Evolutionary conservation across 352 stramenopile genomes (phyloP), one percentile per base, ranked within the genome.

Genomic region (Pythium sukuiense): DNA sequence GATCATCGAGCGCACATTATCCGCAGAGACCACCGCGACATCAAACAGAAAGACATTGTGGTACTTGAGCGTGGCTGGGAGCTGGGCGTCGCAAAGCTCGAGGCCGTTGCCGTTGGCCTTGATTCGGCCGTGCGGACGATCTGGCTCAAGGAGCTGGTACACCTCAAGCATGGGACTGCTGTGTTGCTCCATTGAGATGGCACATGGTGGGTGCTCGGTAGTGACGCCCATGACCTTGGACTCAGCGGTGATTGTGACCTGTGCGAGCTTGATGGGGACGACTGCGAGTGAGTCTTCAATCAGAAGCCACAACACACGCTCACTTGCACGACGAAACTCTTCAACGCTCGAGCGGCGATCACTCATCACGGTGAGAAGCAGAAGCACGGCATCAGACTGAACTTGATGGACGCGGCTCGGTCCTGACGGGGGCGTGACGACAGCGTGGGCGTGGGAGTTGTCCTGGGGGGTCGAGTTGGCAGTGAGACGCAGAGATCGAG

Each of bases 21-120:
- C 63, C 0, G 68, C 55, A 0, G 70, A 77, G 9, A 72, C 69
- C 8, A 80, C 68, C 1, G 76, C 75, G 16, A 82, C 56, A 24
- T 84, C 80, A 43, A 87, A 69, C 11, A 88, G 50, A 26, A 88
- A 82, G 2, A 88, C 77, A 30, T 85, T 85, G 67, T 85, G 80
- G 63, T 79, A 80, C 64, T 80, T 76, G 32, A 88, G 74, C 48
- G 68, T 80, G 46, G 67, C 26, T 6, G 53, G 63, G 57, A 81
- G 53, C 7, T 59, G 33, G 53, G 49, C 26, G 56, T 75, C 30
- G 39, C 27, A 12, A 4, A 66, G 30, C 7, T 43, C 16, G 8
- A 54, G 55, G n/a, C 41, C 20, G 1, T 33, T 27, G 30, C 48
- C 50, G 30, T 60, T 26, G 1, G 53, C 2, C 6, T 52, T 55